A percentile compares a stretch with the other conserved stretches of the same genome.
phyloP scores from a whole-genome alignment of 305 asterid genomes.

The Fraxinus sp. region DNA sequence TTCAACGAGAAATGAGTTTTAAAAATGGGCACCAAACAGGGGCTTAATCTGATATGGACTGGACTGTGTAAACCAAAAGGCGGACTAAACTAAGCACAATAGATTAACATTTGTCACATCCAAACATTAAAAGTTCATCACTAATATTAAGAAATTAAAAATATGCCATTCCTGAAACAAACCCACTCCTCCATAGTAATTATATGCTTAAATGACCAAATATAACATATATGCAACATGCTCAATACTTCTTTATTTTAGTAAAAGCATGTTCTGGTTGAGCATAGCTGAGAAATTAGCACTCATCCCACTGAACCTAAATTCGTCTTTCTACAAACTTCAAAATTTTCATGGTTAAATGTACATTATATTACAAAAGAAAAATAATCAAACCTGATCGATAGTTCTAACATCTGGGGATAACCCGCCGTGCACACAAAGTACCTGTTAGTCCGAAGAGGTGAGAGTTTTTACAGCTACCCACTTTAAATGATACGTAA shows the following conservation, averaged over 20 bases:
- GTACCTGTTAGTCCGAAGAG: conserved; percentile 56
- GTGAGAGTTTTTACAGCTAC: not conserved
- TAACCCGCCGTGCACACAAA: conserved; percentile 97
- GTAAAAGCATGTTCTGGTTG: not conserved
- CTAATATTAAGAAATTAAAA: conserved; percentile 6
- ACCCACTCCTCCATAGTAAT: conserved; percentile 1
- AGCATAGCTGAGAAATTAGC: not conserved
- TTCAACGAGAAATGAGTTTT: no score
- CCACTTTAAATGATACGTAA: conserved; percentile 9
- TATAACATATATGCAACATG: conserved; percentile 5
- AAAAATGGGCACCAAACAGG: not conserved
- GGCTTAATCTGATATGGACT: not conserved
- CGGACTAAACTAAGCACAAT: not conserved
- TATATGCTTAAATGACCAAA: not conserved
- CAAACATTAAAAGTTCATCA: not conserved
- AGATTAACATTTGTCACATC: not conserved
- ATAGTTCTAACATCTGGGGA: conserved; percentile 94
- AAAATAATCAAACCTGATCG: conserved; percentile 69
- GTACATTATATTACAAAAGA: not conserved
- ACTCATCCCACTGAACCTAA: not conserved
- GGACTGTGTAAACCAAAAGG: not conserved
- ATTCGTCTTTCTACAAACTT: not conserved
- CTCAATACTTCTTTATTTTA: conserved; percentile 15
- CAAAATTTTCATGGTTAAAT: not conserved
- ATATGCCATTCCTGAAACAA: not conserved